Evolutionary conservation across 1,284 basidiomycete genomes (phyloP).

Genomic region (Laetiporus sulphureus): DNA sequence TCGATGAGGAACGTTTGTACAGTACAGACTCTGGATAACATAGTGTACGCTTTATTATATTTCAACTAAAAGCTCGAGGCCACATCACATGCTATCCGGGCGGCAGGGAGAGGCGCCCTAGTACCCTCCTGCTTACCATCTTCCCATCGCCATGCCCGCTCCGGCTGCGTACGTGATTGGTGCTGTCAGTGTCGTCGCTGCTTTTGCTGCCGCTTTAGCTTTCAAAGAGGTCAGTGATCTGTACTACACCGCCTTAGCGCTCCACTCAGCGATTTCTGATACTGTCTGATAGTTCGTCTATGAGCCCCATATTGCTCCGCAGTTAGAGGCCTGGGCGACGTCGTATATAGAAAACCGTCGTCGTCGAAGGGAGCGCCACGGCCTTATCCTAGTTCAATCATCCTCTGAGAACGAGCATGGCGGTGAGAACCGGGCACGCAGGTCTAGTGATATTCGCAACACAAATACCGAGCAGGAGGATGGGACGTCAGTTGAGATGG

Average conservation of each 20-base stretch:
- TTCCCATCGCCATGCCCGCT: constrained; percentile 21
- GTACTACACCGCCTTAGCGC: too few relatives aligned
- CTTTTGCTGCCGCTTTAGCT: constrained; percentile 16
- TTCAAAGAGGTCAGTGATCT: constrained; percentile 33
- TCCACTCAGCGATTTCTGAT: too few relatives aligned
- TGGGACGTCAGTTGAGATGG: constrained; percentile 35
- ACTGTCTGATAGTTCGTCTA: constrained; percentile 42
- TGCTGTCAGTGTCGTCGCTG: constrained; percentile 21
- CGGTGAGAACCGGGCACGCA: constrained; percentile 14
- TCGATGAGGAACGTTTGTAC: too few relatives aligned
- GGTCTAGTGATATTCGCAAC: constrained; percentile 9
- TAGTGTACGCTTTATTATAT: too few relatives aligned
- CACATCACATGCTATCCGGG: too few relatives aligned
- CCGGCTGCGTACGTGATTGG: constrained; percentile 28
- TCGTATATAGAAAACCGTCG: constrained; percentile 35
- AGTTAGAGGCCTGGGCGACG: constrained; percentile 45
- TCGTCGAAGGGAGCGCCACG: constrained; percentile 18
- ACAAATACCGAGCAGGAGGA: constrained; percentile 9
- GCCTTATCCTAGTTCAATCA: constrained; percentile 15
- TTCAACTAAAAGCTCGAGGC: too few relatives aligned
- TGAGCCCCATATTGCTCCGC: constrained; percentile 55
- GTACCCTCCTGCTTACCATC: constrained; percentile 1
- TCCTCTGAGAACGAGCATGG: constrained; percentile 6
- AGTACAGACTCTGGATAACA: too few relatives aligned
- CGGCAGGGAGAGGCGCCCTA: too few relatives aligned